phyloP scores from a whole-genome alignment of 73 alveolate species.

The Blepharisma stoltei region DNA sequence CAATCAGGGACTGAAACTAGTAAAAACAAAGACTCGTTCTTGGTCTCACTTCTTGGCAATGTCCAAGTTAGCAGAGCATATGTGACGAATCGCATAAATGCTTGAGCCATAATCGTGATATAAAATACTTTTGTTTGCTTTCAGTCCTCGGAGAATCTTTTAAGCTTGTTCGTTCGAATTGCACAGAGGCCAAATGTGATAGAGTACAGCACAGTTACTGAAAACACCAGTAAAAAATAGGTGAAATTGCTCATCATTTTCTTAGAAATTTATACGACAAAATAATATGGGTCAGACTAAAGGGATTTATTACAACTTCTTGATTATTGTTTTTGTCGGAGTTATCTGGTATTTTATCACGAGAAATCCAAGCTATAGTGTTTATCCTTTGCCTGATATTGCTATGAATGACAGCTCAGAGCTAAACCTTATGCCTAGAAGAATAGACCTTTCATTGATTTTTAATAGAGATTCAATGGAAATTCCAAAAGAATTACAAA shows the following conservation, averaged over 20 bases:
- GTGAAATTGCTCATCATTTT: no score
- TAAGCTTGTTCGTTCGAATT: not conserved
- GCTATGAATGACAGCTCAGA: not conserved
- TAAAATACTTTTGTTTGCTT: conserved; percentile 22
- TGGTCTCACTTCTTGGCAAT: not conserved
- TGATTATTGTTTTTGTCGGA: not conserved
- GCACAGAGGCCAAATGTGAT: conserved; percentile 16
- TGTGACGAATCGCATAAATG: conserved; percentile 9
- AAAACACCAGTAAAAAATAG: not conserved
- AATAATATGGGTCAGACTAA: conserved; percentile 10
- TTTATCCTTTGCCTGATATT: not conserved
- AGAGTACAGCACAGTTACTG: not conserved
- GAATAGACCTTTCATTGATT: not conserved
- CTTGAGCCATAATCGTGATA: not conserved
- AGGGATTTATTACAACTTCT: not conserved
- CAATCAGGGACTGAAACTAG: not conserved
- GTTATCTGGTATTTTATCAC: not conserved
- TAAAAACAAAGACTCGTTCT: not conserved
- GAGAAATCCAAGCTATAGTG: not conserved
- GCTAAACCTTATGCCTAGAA: not conserved
- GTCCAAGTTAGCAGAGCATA: not conserved
- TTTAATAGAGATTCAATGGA: not conserved
- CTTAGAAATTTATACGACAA: no score
- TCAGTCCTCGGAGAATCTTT: not conserved
- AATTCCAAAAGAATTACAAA: not conserved